phyloP scores from a whole-genome alignment of 1,284 basidiomycete genomes.

The Boletus holoroseus region DNA sequence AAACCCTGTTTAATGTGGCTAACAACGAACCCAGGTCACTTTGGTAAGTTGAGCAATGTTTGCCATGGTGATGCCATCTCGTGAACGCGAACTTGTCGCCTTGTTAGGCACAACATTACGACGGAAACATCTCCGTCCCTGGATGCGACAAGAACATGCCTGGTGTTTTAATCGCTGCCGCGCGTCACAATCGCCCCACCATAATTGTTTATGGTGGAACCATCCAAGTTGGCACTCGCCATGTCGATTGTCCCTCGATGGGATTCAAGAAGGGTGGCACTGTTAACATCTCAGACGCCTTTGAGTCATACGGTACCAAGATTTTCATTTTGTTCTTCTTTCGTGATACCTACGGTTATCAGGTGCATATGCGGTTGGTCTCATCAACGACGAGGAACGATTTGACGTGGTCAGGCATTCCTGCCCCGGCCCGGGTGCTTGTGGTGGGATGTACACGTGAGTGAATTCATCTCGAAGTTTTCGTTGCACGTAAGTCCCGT shows the following conservation, averaged over 20 bases:
- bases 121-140: constrained; percentile 78
- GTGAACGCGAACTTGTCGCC: constrained; percentile 1
- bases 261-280: constrained; percentile 73
- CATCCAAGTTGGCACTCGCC: constrained; percentile 70
- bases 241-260: constrained; percentile 74
- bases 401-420: constrained; percentile 78
- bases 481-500: background rate
- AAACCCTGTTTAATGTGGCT: background rate
- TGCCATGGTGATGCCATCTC: background rate
- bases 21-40: constrained; percentile 46
- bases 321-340: background rate
- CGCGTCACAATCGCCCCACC: constrained; percentile 78
- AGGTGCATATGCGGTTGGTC: constrained; percentile 71
- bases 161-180: constrained; percentile 81
- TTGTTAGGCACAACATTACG: constrained; percentile 74
- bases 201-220: constrained; percentile 85
- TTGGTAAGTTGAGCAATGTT: constrained; percentile 41
- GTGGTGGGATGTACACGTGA: constrained; percentile 83
- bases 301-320: constrained; percentile 67
- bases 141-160: constrained; percentile 96
- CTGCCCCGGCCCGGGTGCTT: constrained; percentile 73
- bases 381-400: constrained; percentile 71
- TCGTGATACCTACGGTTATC: constrained; percentile 1
- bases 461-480: constrained; percentile 20
- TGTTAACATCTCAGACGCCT: constrained; percentile 79